Base-by-base conservation (phyloP, 768 basidiomycete species). In the Serendipita vermifera region DNA sequence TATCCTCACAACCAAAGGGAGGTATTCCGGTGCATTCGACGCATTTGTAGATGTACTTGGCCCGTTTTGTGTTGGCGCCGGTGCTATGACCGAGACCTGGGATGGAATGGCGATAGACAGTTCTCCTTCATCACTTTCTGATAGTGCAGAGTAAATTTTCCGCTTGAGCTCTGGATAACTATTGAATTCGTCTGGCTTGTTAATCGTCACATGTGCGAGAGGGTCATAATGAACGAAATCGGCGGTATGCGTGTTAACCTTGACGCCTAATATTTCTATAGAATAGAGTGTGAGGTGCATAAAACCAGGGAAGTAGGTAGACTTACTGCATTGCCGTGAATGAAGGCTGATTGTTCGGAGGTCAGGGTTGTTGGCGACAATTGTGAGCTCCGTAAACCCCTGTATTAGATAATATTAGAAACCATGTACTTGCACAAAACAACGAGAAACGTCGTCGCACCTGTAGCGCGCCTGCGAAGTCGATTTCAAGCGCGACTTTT, bases 91-190 rank as follows among this genome's bases (percentile, higher is more conserved):
- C 53, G 77, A 72, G 15, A 85, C 81, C 58, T 85, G 84, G 62
- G 74, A 75, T 6, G 87, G 87, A 58, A 98, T 81, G 9, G 83
- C 79, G 62, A 99, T 89, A 3, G 90, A 89, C 31, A 99, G 67
- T 69, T 98, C 96, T 57, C 94, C 96, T 67, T 97, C 91, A 61
- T 94, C 91, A 38, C 82, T 78, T 64, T 98, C 96, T 59, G 89
- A 80, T 54, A 92, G 74, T 0, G 94, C 89, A 0, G 89, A 80
- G 72, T 92, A 98, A 36, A 96, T 69, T 70, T 83, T 85, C 58
- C 96, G 78, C 74, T 96, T 98, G 58, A 93, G 74, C 66, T 96
- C 96, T 4, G 91, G 88, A 70, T 94, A 91, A 55, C 80, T 77
- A 64, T 92, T 88, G 58, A 86, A 83, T 96, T 89, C 61, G 78